Conservation (phyloP, 768 basidiomycete species). For the Naematelia aurantialba region DNA sequence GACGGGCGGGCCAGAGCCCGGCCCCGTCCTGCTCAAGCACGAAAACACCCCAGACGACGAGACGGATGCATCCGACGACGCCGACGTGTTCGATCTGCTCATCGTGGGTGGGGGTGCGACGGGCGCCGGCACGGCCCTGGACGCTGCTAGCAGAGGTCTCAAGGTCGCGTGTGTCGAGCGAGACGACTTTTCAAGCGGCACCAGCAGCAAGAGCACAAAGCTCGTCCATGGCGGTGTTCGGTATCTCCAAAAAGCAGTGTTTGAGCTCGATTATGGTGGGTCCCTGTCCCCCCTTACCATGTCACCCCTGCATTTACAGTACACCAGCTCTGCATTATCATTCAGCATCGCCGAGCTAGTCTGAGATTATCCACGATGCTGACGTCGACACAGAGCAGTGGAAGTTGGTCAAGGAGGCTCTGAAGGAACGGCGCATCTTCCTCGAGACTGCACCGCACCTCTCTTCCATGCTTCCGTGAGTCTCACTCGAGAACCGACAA, state of each 20-base stretch:
- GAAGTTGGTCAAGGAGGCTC: slow-evolving; percentile 90
- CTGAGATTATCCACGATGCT: too few species aligned
- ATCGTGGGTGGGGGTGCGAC: slow-evolving; percentile 94
- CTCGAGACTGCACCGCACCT: slow-evolving; percentile 93
- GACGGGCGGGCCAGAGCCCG: slow-evolving; percentile 36
- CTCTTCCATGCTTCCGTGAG: slow-evolving; percentile 73
- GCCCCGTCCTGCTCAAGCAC: slow-evolving; percentile 26
- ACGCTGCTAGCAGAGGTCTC: slow-evolving; percentile 85
- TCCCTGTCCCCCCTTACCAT: too few species aligned
- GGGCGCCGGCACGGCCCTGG: slow-evolving; percentile 92
- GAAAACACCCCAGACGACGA: background rate
- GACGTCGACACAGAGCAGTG: slow-evolving; percentile 41
- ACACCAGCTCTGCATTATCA: background rate
- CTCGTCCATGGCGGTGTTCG: slow-evolving; percentile 97
- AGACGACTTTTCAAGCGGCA: slow-evolving; percentile 87
- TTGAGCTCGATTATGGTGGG: slow-evolving; percentile 93
- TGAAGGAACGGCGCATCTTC: slow-evolving; percentile 89
- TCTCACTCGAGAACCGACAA: slow-evolving; percentile 1
- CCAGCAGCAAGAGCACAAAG: slow-evolving; percentile 95
- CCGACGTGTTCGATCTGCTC: slow-evolving; percentile 68
- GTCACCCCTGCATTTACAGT: background rate
- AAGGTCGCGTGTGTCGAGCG: slow-evolving; percentile 90
- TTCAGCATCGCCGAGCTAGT: too few species aligned
- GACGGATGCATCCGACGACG: slow-evolving; percentile 50
- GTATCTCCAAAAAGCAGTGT: slow-evolving; percentile 93